Conservation (phyloP, 1,284 basidiomycete species). For the Naganishia sp. region DNA sequence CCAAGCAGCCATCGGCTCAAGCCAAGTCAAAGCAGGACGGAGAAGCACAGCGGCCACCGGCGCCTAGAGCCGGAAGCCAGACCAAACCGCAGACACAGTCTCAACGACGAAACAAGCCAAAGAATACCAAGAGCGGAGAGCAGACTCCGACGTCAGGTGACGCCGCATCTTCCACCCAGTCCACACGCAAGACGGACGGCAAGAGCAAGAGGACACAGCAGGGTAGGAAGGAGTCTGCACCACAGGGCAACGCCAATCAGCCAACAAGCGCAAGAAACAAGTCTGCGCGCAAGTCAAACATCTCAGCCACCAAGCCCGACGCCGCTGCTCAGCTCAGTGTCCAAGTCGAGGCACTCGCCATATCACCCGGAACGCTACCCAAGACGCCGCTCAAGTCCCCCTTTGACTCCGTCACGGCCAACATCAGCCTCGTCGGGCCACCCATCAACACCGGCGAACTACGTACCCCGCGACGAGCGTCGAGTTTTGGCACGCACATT, state of each 20-base stretch:
- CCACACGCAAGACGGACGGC: slow-evolving; percentile 9
- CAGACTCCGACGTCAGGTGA: background rate
- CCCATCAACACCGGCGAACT: slow-evolving; percentile 12
- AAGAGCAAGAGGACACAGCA: slow-evolving; percentile 8
- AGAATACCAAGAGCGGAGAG: background rate
- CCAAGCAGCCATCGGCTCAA: background rate
- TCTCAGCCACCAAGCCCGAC: slow-evolving; percentile 6
- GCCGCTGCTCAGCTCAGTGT: background rate
- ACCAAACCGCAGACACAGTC: slow-evolving; percentile 8
- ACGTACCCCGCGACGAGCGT: slow-evolving; percentile 19
- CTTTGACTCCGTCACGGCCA: slow-evolving; percentile 1
- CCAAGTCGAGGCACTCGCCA: background rate
- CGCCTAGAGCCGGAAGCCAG: slow-evolving; percentile 2
- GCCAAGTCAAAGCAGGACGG: background rate
- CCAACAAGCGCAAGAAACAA: slow-evolving; percentile 2
- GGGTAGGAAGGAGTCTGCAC: background rate
- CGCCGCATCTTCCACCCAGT: background rate
- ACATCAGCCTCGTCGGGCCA: slow-evolving; percentile 18
- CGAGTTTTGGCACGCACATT: slow-evolving; percentile 24
- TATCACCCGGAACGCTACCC: background rate
- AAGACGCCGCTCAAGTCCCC: slow-evolving; percentile 8
- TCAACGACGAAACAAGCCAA: slow-evolving; percentile 22
- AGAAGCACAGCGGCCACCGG: background rate
- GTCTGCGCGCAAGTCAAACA: slow-evolving; percentile 20
- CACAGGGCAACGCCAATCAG: background rate